A percentile compares a stretch with the other conserved stretches of the same genome.
Evolutionary conservation across 2,329 filamentous ascomycete species (phyloP).

Genomic region (Colletotrichum endophyticum): DNA sequence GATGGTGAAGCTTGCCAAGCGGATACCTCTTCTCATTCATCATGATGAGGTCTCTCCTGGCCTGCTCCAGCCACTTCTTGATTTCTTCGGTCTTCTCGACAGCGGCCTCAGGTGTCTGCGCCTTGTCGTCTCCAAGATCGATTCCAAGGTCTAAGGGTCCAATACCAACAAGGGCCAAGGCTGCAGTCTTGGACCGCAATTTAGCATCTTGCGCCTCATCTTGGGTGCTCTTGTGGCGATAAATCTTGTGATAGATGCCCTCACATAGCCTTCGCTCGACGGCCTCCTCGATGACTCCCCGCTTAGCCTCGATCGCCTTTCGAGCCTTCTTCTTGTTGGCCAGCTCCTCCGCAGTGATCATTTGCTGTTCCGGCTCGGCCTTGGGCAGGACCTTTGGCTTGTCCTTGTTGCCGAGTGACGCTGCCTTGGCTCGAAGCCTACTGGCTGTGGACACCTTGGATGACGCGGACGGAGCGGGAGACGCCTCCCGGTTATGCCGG

Average conservation of each 20-base stretch:
- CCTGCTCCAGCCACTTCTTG: constrained; percentile 72
- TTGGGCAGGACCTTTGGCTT: constrained; percentile 48
- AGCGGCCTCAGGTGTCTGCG: constrained; percentile 60
- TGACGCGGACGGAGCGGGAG: constrained; percentile 58
- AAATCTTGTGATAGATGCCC: constrained; percentile 85
- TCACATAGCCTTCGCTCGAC: constrained; percentile 88
- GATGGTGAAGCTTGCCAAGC: constrained; percentile 85
- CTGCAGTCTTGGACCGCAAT: constrained; percentile 90
- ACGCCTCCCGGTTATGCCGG: constrained; percentile 72
- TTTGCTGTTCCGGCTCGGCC: constrained; percentile 70
- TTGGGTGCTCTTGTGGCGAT: constrained; percentile 87
- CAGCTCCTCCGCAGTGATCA: constrained; percentile 89
- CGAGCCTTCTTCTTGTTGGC: constrained; percentile 79
- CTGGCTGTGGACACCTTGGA: constrained; percentile 62
- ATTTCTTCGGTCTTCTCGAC: constrained; percentile 71
- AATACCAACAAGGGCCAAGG: constrained; percentile 89
- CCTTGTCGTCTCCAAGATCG: constrained; percentile 65
- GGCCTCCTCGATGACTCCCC: constrained; percentile 81
- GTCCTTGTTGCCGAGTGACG: constrained; percentile 58
- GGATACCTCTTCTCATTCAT: constrained; percentile 92
- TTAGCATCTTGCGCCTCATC: constrained; percentile 97
- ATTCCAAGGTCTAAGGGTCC: constrained; percentile 84
- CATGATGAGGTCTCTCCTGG: constrained; percentile 71
- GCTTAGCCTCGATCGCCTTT: constrained; percentile 79
- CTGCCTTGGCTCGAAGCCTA: constrained; percentile 60